These are phyloP conservation scores for Vanderwaltozyma verrucispora DNA, from an alignment of 805 yeast species.

Conservation along the genomic window DNA sequence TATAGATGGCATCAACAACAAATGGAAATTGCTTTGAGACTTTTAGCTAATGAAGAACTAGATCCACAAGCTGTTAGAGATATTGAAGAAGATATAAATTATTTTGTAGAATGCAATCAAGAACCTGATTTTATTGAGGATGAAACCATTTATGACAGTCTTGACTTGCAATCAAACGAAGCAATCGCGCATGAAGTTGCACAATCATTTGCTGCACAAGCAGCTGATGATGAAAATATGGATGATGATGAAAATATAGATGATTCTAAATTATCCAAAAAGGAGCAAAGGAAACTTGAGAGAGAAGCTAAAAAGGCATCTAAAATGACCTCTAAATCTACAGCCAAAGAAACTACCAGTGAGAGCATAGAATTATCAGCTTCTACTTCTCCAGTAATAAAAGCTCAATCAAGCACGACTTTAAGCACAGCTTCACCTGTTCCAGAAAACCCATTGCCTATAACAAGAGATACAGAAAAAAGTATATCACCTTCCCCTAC, in stretches of 20 bases:
- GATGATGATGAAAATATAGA: slow-evolving; percentile 8
- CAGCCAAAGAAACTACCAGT: slow-evolving; percentile 2
- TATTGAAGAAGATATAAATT: slow-evolving; percentile 79
- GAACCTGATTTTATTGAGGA: slow-evolving; percentile 89
- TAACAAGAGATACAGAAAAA: not conserved
- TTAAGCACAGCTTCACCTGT: slow-evolving; percentile 4
- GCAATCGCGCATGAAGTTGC: slow-evolving; percentile 43
- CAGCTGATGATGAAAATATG: slow-evolving; percentile 17
- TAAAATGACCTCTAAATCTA: slow-evolving; percentile 22
- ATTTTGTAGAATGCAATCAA: slow-evolving; percentile 85
- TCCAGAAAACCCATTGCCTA: not conserved
- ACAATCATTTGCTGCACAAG: slow-evolving; percentile 26
- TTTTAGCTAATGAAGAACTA: slow-evolving; percentile 72
- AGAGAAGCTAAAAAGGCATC: slow-evolving; percentile 30
- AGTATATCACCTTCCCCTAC: slow-evolving; percentile 15
- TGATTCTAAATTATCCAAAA: slow-evolving; percentile 22
- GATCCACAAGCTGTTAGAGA: slow-evolving; percentile 66
- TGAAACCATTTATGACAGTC: slow-evolving; percentile 82
- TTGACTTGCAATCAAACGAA: slow-evolving; percentile 55
- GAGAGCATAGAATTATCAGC: not conserved
- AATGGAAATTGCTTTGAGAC: slow-evolving; percentile 67
- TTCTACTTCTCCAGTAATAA: slow-evolving; percentile 2
- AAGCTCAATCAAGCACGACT: slow-evolving; percentile 1
- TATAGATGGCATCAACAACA: slow-evolving; percentile 73
- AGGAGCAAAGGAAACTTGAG: slow-evolving; percentile 27